Conservation (phyloP, 306 rosid genomes). For the Medicago ruthenica region DNA sequence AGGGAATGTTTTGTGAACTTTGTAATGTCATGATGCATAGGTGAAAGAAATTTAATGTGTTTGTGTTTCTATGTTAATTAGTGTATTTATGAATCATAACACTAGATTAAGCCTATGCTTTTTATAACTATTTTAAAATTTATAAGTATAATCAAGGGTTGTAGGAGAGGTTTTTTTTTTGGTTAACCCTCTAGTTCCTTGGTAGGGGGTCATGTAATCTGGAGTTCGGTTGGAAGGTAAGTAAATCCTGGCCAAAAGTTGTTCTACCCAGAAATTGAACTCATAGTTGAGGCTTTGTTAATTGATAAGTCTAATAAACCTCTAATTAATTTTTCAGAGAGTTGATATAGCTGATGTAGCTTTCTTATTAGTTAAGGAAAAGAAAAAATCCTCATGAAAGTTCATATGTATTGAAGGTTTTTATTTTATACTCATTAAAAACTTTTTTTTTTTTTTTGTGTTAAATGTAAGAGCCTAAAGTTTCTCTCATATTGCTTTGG, state of each 20-base stretch:
- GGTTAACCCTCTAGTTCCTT: too few species aligned
- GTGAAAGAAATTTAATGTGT: neutral
- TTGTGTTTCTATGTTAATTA: constrained; percentile 16
- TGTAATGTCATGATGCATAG: neutral
- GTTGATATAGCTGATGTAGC: constrained; percentile 7
- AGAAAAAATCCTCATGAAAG: neutral
- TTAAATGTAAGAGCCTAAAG: neutral
- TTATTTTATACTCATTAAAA: neutral
- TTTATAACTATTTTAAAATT: neutral
- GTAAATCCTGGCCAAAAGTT: too few species aligned
- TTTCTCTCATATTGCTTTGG: constrained; percentile 20
- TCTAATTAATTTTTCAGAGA: neutral
- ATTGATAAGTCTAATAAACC: neutral
- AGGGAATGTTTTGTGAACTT: neutral
- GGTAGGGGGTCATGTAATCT: too few species aligned
- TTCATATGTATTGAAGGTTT: constrained; percentile 6
- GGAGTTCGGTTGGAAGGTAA: too few species aligned
- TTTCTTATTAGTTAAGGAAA: neutral
- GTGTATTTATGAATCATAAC: constrained; percentile 9
- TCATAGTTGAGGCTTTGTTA: constrained; percentile 12
- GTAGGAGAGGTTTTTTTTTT: too few species aligned
- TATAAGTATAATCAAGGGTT: neutral
- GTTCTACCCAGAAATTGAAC: too few species aligned
- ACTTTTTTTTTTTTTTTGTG: neutral
- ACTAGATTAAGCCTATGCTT: constrained; percentile 22